Conservation (phyloP, 306 rosid genomes). For the Vigna mungo region DNA sequence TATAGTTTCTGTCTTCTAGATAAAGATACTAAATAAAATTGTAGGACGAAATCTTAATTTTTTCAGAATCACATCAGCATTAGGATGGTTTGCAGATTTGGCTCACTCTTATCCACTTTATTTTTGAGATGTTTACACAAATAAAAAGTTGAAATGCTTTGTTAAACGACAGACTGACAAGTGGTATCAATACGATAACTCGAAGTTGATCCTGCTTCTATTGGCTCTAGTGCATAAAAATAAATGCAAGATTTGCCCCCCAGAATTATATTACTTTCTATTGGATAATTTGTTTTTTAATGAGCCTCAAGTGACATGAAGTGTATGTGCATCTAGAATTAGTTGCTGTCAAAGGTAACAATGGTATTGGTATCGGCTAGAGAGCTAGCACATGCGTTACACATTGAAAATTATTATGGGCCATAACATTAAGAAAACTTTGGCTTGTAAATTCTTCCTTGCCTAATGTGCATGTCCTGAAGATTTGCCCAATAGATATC, state of each 20-base stretch:
- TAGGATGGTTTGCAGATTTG: conserved; percentile 7
- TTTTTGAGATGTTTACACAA: neutral
- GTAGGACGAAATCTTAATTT: neutral
- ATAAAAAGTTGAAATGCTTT: conserved; percentile 4
- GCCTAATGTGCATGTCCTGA: neutral
- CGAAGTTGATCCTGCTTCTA: conserved; percentile 8
- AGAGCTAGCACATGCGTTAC: neutral
- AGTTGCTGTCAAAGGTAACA: conserved; percentile 5
- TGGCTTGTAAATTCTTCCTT: no score
- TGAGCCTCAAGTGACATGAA: conserved; percentile 10
- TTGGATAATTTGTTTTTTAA: neutral
- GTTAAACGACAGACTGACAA: conserved; percentile 2
- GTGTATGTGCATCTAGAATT: conserved; percentile 6
- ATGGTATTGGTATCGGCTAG: neutral
- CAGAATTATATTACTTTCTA: neutral
- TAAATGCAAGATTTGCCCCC: neutral
- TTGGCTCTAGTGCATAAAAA: neutral
- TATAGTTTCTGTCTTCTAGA: conserved; percentile 44
- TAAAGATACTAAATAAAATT: conserved; percentile 16
- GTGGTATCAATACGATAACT: neutral
- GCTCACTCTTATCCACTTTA: neutral
- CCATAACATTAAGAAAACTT: conserved; percentile 1
- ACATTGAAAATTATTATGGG: conserved; percentile 19
- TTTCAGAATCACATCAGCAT: conserved; percentile 17
- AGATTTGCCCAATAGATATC: neutral